phyloP scores from a whole-genome alignment of 768 basidiomycete species.

The Coprinellus micaceus region DNA sequence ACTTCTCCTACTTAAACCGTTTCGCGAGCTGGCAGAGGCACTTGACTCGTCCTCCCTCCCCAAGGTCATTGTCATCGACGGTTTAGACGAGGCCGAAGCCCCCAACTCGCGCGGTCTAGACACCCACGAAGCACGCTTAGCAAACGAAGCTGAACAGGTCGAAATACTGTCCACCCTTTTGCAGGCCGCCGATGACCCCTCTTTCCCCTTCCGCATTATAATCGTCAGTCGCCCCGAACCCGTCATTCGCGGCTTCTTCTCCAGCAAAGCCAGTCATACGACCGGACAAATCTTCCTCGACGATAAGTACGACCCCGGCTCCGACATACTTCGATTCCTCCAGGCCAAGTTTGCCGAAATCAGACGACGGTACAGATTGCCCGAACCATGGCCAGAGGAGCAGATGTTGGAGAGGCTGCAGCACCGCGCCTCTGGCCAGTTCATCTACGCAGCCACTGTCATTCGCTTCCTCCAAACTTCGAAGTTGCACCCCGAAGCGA shows the following conservation, averaged over 20 bases:
- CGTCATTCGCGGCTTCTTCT: not conserved
- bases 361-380: constrained; percentile 1
- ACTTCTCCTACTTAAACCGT: not conserved
- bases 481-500: constrained; percentile 5
- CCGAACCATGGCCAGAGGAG: constrained; percentile 1
- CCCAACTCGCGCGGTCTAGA: not conserved
- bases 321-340: constrained; percentile 3
- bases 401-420: not conserved
- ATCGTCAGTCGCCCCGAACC: constrained; percentile 9
- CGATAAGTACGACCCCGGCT: not conserved
- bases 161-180: constrained; percentile 6
- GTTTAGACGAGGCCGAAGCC: constrained; percentile 10
- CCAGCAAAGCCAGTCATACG: not conserved
- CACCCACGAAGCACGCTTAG: not conserved
- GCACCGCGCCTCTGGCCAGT: constrained; percentile 12
- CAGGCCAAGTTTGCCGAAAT: not conserved
- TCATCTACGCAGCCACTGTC: constrained; percentile 16
- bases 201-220: constrained; percentile 1
- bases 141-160: not conserved
- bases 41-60: not conserved
- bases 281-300: not conserved
- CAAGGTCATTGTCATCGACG: constrained; percentile 9
- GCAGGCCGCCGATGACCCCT: not conserved
- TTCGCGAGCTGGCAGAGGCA: not conserved
- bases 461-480: constrained; percentile 8